These are phyloP conservation scores for Colletotrichum salicis DNA, from an alignment of 2,329 filamentous ascomycete genomes.

Conservation along the genomic window DNA sequence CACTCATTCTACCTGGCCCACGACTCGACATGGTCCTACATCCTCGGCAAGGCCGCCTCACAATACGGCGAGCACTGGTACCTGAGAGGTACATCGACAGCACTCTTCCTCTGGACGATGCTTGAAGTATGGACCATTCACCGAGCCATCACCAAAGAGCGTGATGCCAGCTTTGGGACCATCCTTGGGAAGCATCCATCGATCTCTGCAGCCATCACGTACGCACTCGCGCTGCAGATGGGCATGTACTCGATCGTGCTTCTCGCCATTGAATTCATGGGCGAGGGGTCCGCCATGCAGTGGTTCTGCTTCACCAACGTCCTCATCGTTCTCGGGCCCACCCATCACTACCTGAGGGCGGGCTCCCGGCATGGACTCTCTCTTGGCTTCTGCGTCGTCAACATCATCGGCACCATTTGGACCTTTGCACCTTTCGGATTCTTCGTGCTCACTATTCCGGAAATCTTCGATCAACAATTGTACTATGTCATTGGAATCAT, in stretches of 20 bases:
- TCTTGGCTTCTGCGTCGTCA: conserved; percentile 28
- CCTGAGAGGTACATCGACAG: conserved; percentile 11
- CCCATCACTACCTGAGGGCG: conserved; percentile 22
- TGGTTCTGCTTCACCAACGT: conserved; percentile 35
- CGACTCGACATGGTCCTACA: conserved; percentile 33
- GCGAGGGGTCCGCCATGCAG: conserved; percentile 26
- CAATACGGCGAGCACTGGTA: conserved; percentile 28
- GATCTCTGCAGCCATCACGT: background rate
- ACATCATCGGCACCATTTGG: conserved; percentile 20
- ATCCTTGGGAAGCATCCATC: conserved; percentile 2
- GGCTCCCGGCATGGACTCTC: conserved; percentile 24
- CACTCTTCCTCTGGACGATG: conserved; percentile 16
- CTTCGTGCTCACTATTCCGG: background rate
- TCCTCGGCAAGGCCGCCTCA: conserved; percentile 13
- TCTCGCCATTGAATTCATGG: conserved; percentile 29
- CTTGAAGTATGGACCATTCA: conserved; percentile 33
- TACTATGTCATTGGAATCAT: conserved; percentile 11
- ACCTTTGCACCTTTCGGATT: conserved; percentile 2
- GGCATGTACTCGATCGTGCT: conserved; percentile 26
- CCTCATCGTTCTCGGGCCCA: conserved; percentile 25
- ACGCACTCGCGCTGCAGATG: conserved; percentile 18
- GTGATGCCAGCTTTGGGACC: conserved; percentile 17
- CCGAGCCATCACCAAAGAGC: conserved; percentile 23
- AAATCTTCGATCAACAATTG: background rate
- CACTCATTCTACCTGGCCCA: conserved; percentile 36